Percentiles rank a stretch among this genome's conserved stretches.
These are phyloP conservation scores for Spencermartinsiella europaea DNA, from an alignment of 805 yeast genomes.

Conservation along the genomic window DNA sequence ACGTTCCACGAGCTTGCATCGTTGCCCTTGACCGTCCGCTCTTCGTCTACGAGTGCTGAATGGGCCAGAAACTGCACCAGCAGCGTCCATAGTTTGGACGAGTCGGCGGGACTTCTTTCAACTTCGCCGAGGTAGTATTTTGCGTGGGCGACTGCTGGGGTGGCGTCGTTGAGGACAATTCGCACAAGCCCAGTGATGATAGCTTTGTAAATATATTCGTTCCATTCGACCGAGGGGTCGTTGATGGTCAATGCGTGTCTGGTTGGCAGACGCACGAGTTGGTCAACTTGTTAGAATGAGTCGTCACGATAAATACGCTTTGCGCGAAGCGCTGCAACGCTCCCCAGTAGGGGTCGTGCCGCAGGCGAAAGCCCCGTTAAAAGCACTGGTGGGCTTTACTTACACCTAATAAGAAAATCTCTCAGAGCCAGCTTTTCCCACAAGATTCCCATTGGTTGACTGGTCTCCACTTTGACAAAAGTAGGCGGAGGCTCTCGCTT, in stretches of 20 bases:
- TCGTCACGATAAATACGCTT: neutral
- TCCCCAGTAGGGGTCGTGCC: too few species aligned
- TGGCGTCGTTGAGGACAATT: conserved; percentile 29
- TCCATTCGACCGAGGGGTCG: conserved; percentile 35
- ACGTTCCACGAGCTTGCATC: neutral
- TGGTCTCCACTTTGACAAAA: conserved; percentile 24
- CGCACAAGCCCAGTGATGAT: conserved; percentile 28
- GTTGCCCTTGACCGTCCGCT: neutral
- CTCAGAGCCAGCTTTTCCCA: conserved; percentile 33
- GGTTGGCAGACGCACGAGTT: conserved; percentile 32
- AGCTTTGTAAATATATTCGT: conserved; percentile 32
- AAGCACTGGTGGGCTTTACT: conserved; percentile 2
- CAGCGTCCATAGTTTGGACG: conserved; percentile 29
- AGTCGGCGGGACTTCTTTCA: conserved; percentile 31
- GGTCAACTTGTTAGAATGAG: conserved; percentile 26
- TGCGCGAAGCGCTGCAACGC: too few species aligned
- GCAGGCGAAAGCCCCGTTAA: neutral
- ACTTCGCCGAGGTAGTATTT: conserved; percentile 25
- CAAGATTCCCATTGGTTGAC: conserved; percentile 24
- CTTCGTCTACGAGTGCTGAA: neutral
- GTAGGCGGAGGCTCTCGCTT: conserved; percentile 24
- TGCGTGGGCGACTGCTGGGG: conserved; percentile 27
- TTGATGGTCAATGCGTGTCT: conserved; percentile 31
- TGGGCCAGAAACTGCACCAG: conserved; percentile 24
- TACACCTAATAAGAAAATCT: conserved; percentile 33